Evolutionary conservation across 192 early-diverging fungal genomes (phyloP), one percentile per base, ranked within the genome.

Genomic region (Coemansia sp.): DNA sequence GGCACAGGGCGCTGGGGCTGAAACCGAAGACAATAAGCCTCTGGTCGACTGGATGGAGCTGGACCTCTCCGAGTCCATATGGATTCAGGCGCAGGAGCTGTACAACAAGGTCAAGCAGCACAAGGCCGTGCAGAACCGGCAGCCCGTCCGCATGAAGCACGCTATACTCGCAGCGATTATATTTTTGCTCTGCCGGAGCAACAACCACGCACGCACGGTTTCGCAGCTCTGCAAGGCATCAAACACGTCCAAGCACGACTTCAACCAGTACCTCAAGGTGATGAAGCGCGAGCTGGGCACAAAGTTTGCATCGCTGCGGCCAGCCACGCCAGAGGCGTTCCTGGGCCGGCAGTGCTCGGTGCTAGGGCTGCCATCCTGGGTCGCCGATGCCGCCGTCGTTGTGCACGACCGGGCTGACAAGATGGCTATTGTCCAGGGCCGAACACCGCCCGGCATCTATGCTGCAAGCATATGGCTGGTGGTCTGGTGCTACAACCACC

Each of bases 41-140:
- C 45, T 62, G 45, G 69, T 78, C n/a, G 59, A 78, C 48, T 78
- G 76, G 76, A 45, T 40, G 22, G 29, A 55, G 10, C 62, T 78
- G 2, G 65, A 67, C 25, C 60, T 78, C 3, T 69, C 76, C 10
- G 69, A 65, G 58, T 56, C 53, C 0, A 60, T 78, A 29, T 78
- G 69, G 69, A 6, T 23, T 5, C 58, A 71, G 38, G 62, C 69
- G 14, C 69, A 59, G 5, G 56, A 58, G 55, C 65, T 84, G 5
- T 87, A 85, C 57, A 81, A 86, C 25, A 31, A 71, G 19, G 82
- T 87, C 28, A 85, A 86, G 56, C 67, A 72, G 16, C 58, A 83
- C 48, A 85, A 85, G 62, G 81, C 81, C 28, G 81, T 87, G 58
- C 83, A 86, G 62, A 87, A 86, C 68, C 70, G 86, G 14, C 86